Base-by-base conservation (phyloP, 805 yeast genomes). In the Monosporozyma siamensis region DNA sequence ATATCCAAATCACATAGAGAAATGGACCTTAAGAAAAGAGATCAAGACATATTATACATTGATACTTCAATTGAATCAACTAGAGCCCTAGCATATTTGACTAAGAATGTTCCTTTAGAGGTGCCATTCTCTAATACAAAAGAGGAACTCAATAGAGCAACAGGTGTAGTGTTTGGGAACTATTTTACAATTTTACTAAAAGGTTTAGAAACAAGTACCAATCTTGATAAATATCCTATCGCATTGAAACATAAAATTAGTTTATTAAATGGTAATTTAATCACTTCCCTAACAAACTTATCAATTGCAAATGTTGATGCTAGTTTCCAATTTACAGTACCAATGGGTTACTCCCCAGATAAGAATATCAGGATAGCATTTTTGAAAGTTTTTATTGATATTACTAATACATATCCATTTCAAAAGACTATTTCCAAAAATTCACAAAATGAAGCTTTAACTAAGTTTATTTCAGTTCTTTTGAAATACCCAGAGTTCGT, bases 311-410 rank as follows among this genome's bases (percentile, higher is more conserved):
- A 85, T 52, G 76, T 80, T 7, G 85, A 80, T 42, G 78, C 82
- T 21, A 94, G 95, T 4, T 65, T 86, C 51, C 75, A 76, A 40
- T 77, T 74, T 58, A 86, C 87, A 2, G 61, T 85, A 14, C 87
- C 92, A 1, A 69, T 85, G 51, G 89, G 92, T 0, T 82, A 78
- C 54, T 84, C 84, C 52, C 70, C 71, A 18, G 80, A 82, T 54
- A 58, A 65, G 8, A 70, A 76, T 43, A 77, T 84, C 23, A 67
- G 90, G 45, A 67, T 80, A 7, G 76, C 90, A 0, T 83, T 85
- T 55, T 66, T 86, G 53, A 78, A 79, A 46, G 90, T 86, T 3
- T 84, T 86, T 49, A 75, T 81, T 2, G 76, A 80, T 39, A 82
- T 83, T 55, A 64, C 74, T 47, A 51, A 68, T 17, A 58, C 58